These are phyloP conservation scores for Kuraishia piskuri DNA, from an alignment of 805 yeast species.

Conservation along the genomic window DNA sequence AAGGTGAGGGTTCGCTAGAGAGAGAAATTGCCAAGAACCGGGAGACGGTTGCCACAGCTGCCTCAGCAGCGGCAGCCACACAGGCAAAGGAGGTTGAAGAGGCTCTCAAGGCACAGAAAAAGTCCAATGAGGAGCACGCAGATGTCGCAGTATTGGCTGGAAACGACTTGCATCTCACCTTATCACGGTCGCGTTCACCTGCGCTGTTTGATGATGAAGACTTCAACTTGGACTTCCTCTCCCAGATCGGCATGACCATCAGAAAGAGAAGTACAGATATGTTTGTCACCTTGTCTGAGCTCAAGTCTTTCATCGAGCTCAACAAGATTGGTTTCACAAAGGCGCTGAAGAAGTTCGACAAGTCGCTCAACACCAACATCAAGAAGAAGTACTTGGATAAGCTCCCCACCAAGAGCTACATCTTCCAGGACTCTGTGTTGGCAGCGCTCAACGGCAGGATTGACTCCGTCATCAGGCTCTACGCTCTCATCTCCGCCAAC, in stretches of 20 bases:
- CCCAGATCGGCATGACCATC: constrained; percentile 52
- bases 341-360: constrained; percentile 88
- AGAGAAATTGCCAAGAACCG: too few relatives aligned
- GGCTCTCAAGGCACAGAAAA: not conserved
- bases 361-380: constrained; percentile 56
- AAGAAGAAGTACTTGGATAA: constrained; percentile 48
- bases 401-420: constrained; percentile 39
- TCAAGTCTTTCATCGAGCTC: constrained; percentile 74
- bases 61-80: not conserved
- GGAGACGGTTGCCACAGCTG: not conserved
- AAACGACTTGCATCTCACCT: not conserved
- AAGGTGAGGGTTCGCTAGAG: too few relatives aligned
- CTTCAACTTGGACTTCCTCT: constrained; percentile 27
- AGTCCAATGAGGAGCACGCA: not conserved
- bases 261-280: constrained; percentile 57
- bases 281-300: constrained; percentile 72
- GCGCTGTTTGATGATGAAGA: constrained; percentile 27
- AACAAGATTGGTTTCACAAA: constrained; percentile 86
- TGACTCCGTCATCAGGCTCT: constrained; percentile 30
- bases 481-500: constrained; percentile 29
- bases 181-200: not conserved
- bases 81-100: not conserved
- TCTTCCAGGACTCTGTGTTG: constrained; percentile 45
- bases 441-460: constrained; percentile 42
- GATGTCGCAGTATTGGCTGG: not conserved